Percentiles rank a stretch among this genome's conserved stretches.
Conservation (phyloP, 495 filamentous ascomycete genomes). For the Tetracladium setigerum region DNA sequence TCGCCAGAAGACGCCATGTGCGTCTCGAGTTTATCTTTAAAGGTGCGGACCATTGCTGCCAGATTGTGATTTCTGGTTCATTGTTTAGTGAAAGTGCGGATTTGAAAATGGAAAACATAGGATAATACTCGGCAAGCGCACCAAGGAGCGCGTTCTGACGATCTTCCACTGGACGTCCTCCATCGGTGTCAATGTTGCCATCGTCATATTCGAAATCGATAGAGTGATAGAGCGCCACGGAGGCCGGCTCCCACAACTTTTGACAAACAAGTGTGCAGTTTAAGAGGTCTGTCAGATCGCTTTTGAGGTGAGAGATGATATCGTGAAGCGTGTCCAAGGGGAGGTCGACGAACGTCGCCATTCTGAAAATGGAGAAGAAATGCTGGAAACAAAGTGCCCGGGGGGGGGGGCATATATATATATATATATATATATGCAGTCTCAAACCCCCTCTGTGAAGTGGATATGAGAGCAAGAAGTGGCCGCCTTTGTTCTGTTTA, state of each 20-base stretch:
- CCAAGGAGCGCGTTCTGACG: neutral
- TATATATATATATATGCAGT: too few relatives aligned
- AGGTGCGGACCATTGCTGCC: constrained; percentile 6
- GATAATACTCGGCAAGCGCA: constrained; percentile 3
- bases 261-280: constrained; percentile 7
- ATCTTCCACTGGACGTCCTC: too few relatives aligned
- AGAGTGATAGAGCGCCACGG: neutral
- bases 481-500: too few relatives aligned
- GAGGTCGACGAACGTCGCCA: neutral
- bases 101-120: too few relatives aligned
- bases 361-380: too few relatives aligned
- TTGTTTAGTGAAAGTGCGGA: neutral
- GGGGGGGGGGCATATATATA: too few relatives aligned
- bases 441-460: too few relatives aligned
- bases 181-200: neutral
- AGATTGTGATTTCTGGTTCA: constrained; percentile 2
- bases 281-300: neutral
- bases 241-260: neutral
- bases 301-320: constrained; percentile 1
- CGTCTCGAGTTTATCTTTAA: neutral
- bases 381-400: too few relatives aligned
- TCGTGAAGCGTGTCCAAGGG: constrained; percentile 8
- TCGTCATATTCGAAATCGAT: constrained; percentile 5
- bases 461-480: too few relatives aligned
- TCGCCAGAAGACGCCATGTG: neutral